Conservation (phyloP, 768 basidiomycete species). For the Pleurotus tuber-regium region DNA sequence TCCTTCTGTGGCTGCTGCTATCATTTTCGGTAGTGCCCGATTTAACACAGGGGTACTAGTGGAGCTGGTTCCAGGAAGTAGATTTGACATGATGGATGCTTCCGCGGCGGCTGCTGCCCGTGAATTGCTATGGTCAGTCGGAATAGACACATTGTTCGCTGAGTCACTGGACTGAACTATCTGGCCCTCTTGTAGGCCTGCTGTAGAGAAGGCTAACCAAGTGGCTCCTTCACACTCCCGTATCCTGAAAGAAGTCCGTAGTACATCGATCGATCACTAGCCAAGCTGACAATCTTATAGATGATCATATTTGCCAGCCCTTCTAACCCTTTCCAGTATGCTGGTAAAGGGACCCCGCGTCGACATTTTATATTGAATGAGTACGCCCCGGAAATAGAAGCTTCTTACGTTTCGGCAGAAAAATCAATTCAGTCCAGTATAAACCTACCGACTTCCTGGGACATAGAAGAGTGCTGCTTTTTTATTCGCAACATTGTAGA, state of each 20-base stretch:
- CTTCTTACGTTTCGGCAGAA: conserved; percentile 22
- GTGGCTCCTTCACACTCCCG: conserved; percentile 24
- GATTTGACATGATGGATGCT: conserved; percentile 25
- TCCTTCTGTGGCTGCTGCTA: conserved; percentile 23
- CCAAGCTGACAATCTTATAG: background rate
- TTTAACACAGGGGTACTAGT: conserved; percentile 36
- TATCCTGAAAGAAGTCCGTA: conserved; percentile 25
- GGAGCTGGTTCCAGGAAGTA: conserved; percentile 19
- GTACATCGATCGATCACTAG: background rate
- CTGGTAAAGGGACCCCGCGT: conserved; percentile 29
- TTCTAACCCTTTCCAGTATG: conserved; percentile 27
- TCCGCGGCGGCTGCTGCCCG: conserved; percentile 16
- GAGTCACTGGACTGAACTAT: conserved; percentile 4
- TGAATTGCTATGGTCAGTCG: conserved; percentile 22
- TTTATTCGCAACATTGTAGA: too few species aligned
- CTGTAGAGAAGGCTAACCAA: conserved; percentile 20
- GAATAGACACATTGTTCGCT: conserved; percentile 17
- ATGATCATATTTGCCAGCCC: conserved; percentile 26
- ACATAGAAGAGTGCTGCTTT: conserved; percentile 27
- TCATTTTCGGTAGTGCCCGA: conserved; percentile 38
- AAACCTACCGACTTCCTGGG: conserved; percentile 18
- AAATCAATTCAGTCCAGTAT: conserved; percentile 22
- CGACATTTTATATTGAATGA: conserved; percentile 22
- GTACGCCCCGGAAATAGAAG: conserved; percentile 19
- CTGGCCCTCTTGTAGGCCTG: conserved; percentile 17